Percentiles rank a stretch among this genome's conserved stretches.
Evolutionary conservation across 1,139 yeast species (phyloP).

Genomic region (Eremothecium cymbalariae): DNA sequence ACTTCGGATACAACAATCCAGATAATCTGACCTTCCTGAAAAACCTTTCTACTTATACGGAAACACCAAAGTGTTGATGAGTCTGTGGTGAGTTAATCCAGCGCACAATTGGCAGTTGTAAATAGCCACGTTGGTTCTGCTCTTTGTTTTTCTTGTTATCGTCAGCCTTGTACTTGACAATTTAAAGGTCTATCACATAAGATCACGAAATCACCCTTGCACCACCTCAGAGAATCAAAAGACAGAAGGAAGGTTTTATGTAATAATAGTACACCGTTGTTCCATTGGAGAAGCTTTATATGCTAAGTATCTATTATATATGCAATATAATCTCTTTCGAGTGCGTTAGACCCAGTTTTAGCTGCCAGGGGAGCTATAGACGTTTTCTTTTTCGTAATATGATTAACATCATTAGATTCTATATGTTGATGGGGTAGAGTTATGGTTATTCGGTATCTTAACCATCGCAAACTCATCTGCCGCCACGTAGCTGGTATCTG

Average conservation of each 20-base stretch:
- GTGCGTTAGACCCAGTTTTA: too few species aligned
- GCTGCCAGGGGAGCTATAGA: too few species aligned
- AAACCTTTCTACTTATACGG: too few species aligned
- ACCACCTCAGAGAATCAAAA: background rate
- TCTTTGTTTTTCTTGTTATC: too few species aligned
- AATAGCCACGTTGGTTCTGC: too few species aligned
- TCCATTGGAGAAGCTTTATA: background rate
- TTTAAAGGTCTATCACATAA: background rate
- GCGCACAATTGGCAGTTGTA: too few species aligned
- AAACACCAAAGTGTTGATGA: too few species aligned
- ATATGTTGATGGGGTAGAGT: slow-evolving; percentile 22
- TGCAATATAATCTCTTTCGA: slow-evolving; percentile 6
- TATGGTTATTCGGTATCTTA: slow-evolving; percentile 9
- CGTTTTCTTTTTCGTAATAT: too few species aligned
- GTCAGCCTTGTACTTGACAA: slow-evolving; percentile 5
- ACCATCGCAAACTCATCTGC: slow-evolving; percentile 8
- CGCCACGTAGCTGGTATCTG: slow-evolving; percentile 7
- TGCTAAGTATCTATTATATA: background rate
- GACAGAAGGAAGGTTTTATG: too few species aligned
- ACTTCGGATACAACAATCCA: too few species aligned
- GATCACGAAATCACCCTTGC: background rate
- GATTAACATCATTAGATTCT: slow-evolving; percentile 22
- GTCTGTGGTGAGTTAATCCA: too few species aligned
- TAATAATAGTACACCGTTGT: background rate
- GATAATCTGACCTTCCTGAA: too few species aligned